Evolutionary conservation across 768 basidiomycete species (phyloP), one percentile per base, ranked within the genome.

Genomic region (Inosperma sp.): DNA sequence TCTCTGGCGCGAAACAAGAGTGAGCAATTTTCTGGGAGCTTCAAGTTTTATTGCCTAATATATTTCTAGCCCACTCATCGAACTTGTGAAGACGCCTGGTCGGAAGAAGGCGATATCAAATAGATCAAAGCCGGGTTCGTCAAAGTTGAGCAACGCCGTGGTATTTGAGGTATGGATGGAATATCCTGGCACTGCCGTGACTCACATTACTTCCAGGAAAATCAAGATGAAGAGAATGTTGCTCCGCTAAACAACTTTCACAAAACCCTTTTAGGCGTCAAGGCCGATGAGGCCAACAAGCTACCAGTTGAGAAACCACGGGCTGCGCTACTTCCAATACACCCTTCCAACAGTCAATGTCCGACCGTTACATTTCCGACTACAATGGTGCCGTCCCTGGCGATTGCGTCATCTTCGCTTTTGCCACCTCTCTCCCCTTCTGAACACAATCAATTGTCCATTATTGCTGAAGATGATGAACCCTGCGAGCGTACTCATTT

Each of bases 11-110:
- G 29, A 81, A 79, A 60, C 75, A 83, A 66, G 86, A 82, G 88
- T 88, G 58, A 41, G 79, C 56, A 40, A 17, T 19, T 22, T 56
- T 13, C 17, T 51, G 17, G 19, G 43, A 23, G 25, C 6, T 27
- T 16, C 22, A 23, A 8, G 13, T 19, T 22, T 43, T 43, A 13
- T 43, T 53, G 17, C 58, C 49, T 19, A 48, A 16, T 35, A 10
- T 12, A n/a, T 26, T 0, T 33, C 13, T 55, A 90, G 88, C 40
- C 78, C 81, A 7, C 76, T 91, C 13, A 82, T 88, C 34, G 87
- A 91, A 47, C 75, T 92, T 14, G 80, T 92, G 3, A 92, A 92
- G 68, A 92, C 90, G 1, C 89, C 89, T 12, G 83, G 86, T 25
- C 79, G 88, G 36, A 88, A 80, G 65, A 87, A 79, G 67, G 74